These are phyloP conservation scores for Zymoseptoria pseudotritici DNA, from an alignment of 2,329 filamentous ascomycete species.

Conservation along the genomic window DNA sequence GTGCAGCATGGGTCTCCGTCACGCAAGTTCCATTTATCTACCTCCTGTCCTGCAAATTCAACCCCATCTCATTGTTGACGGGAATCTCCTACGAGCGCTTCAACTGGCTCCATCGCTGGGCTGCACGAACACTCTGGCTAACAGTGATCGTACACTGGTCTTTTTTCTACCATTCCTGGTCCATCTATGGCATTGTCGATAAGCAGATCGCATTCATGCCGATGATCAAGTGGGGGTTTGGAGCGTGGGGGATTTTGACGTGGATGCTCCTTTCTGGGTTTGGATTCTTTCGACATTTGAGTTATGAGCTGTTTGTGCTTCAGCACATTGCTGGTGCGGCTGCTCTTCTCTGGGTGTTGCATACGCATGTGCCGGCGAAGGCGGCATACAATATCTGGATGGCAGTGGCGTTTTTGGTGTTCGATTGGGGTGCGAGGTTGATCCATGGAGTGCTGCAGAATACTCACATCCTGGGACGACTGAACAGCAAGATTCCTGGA, in stretches of 20 bases:
- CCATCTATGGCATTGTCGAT: constrained; percentile 43
- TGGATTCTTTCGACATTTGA: constrained; percentile 41
- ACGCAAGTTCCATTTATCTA: constrained; percentile 59
- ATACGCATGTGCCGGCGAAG: constrained; percentile 39
- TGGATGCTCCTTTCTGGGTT: constrained; percentile 47
- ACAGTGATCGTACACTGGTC: constrained; percentile 48
- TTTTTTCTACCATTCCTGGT: constrained; percentile 49
- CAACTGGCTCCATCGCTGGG: constrained; percentile 49
- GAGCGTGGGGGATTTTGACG: constrained; percentile 44
- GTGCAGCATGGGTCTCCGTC: constrained; percentile 60
- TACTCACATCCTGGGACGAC: constrained; percentile 15
- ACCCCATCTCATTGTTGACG: constrained; percentile 38
- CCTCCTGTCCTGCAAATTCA: constrained; percentile 42
- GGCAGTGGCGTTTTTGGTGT: constrained; percentile 23
- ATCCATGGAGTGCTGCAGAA: constrained; percentile 22
- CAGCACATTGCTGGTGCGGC: constrained; percentile 48
- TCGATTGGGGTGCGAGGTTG: constrained; percentile 25
- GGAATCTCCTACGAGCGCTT: constrained; percentile 45
- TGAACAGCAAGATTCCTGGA: constrained; percentile 10
- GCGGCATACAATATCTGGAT: constrained; percentile 26
- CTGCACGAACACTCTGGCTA: constrained; percentile 44
- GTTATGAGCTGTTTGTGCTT: constrained; percentile 49
- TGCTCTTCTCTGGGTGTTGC: constrained; percentile 43
- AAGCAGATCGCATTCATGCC: constrained; percentile 43
- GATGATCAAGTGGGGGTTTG: constrained; percentile 46